Evolutionary conservation across 1,139 yeast species (phyloP), one percentile per base, ranked within the genome.

Genomic region (Saccharomyces hybrid): DNA sequence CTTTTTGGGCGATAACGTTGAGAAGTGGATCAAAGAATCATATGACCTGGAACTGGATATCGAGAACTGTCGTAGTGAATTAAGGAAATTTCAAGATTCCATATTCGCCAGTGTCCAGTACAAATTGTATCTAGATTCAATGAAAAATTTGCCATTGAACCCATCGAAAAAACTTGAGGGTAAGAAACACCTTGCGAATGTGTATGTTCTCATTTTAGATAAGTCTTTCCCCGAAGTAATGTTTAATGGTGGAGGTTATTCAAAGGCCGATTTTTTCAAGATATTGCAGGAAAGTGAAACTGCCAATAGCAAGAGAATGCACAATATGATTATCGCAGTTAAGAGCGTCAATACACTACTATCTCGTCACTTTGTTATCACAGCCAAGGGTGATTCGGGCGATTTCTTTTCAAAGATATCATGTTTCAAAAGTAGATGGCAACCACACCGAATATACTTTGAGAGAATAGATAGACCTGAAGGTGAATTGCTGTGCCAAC

Each of bases 371-470:
- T 62, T 60, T 47, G 50, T 62, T 12, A 57, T 63, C 27, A 53
- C 61, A 6, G 56, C 59, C 7, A 46, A 48, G 6, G 66, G 63
- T 24, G 58, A 56, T 14, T 55, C 61, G 3, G 64, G 61, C 3
- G 53, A 54, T 3, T 55, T 51, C 28, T 53, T 51, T 29, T 51
- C 57, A 6, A 55, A 56, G n/a, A 14, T 61, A 54, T 47, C 55
- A 58, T 21, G 54, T 60, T 31, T 49, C 49, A 4, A 55, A 53
- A 19, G 56, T 53, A 3, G 34, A 50, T 11, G 61, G 57, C 49
- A 64, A 64, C 1, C 59, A 58, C 51, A 56, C 58, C 26, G 66
- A 64, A 47, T 64, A 57, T 48, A 62, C 62, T 1, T 46, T 56
- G 6, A 51, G 48, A 4, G 42, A 27, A 19, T 38, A 38, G 26